Evolutionary conservation across 805 yeast species (phyloP).

Genomic region (Yarrowia divulgata): DNA sequence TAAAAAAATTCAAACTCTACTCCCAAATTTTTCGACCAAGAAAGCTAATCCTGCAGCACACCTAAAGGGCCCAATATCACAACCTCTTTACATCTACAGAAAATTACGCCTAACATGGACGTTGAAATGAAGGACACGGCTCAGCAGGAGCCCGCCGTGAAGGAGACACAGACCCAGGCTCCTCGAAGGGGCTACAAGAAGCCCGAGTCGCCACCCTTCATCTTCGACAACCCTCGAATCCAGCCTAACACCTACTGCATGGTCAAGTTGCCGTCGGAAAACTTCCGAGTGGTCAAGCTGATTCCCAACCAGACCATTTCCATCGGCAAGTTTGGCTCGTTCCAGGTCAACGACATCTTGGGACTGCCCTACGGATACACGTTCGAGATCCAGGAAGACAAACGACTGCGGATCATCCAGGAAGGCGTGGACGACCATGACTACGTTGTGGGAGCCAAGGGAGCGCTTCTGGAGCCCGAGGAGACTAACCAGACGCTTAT

Average conservation of each 20-base stretch:
- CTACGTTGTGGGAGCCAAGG: constrained; percentile 52
- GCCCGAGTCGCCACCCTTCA: constrained; percentile 8
- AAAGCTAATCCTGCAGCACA: constrained; percentile 24
- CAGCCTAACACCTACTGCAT: constrained; percentile 63
- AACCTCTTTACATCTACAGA: background rate
- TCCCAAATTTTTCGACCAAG: constrained; percentile 30
- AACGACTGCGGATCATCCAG: constrained; percentile 47
- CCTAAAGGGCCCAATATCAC: constrained; percentile 5
- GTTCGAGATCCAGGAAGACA: constrained; percentile 76
- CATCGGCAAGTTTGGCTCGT: constrained; percentile 92
- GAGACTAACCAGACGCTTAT: constrained; percentile 70
- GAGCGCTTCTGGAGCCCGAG: constrained; percentile 50
- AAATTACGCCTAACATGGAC: background rate
- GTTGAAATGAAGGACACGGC: constrained; percentile 18
- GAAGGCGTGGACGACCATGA: constrained; percentile 50
- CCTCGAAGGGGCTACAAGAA: background rate
- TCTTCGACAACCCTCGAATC: constrained; percentile 49
- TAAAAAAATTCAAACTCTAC: constrained; percentile 33
- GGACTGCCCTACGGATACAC: constrained; percentile 89
- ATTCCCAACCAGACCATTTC: constrained; percentile 65
- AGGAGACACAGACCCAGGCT: background rate
- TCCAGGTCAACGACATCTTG: constrained; percentile 72
- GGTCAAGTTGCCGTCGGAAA: constrained; percentile 81
- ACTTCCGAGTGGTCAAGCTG: constrained; percentile 74
- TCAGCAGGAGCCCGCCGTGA: background rate